Evolutionary conservation across 306 rosid genomes (phyloP), one percentile per base, ranked within the genome.

Genomic region (Quercus dentata): DNA sequence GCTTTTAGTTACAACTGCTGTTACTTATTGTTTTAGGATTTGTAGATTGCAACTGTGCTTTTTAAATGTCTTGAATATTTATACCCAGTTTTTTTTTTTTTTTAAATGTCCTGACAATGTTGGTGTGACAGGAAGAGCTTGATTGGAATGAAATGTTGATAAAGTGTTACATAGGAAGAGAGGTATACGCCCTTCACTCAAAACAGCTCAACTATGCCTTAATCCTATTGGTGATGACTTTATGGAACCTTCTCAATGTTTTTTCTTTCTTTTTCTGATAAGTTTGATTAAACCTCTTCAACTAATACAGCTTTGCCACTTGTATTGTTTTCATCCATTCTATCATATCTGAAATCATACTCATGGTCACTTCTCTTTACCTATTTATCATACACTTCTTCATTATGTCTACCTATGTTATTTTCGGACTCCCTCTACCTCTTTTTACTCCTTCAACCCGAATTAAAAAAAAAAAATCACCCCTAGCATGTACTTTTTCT

Each of bases 101-200:
- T 6, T 7, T 0, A 1, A 75, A 59, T 46, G 21, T 70, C 71
- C 19, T 73, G 61, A 72, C 58, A 63, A 13, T 69, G 71, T 76
- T 79, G 81, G 73, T 81, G 56, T 86, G 82, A 33, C 87, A 95
- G 97, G 99, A 91, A 4, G 98, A 95, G 86, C 96, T 95, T 51
- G 88, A 90, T 38, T 95, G 99, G 99, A 85, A 91, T 78, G 87
- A 89, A 85, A 83, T 74, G 73, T 77, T 91, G 90, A 88, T 94
- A 74, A 88, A 89, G 86, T 90, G 78, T 46, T 92, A 87, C 79
- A 78, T 90, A 13, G 97, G 98, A 86, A 91, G 97, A 89, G 97
- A 92, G 97, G 97, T 94, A 56, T 33, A 41, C 33, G 44, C 72
- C 59, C 33, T 55, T 58, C 3, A 33, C 38, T 27, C 41, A 1